These are phyloP conservation scores for Dothistroma septosporum DNA, from an alignment of 2,329 filamentous ascomycete species.

Conservation along the genomic window DNA sequence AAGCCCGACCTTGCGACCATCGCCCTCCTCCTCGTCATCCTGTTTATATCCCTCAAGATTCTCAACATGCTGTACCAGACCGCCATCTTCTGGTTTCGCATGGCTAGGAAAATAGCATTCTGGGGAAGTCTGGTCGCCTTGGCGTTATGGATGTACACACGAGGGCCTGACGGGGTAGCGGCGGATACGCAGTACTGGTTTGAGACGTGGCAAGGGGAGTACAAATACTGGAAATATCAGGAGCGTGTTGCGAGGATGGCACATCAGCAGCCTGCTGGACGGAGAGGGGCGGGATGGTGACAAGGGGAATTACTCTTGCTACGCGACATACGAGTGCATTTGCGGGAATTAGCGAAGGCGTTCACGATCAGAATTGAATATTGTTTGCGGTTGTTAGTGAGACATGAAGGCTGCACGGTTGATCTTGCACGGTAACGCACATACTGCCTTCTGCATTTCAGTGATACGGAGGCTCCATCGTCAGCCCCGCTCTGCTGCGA, in stretches of 20 bases:
- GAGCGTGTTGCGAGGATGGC: conserved; percentile 26
- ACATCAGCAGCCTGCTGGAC: conserved; percentile 20
- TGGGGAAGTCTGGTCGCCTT: conserved; percentile 58
- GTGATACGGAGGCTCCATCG: conserved; percentile 1
- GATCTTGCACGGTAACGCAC: not conserved
- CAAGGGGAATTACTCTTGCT: conserved; percentile 4
- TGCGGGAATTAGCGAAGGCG: conserved; percentile 2
- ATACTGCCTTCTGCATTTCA: not conserved
- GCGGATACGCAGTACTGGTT: conserved; percentile 51
- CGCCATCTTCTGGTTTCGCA: conserved; percentile 70
- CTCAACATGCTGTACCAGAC: conserved; percentile 66
- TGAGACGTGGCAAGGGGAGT: conserved; percentile 38
- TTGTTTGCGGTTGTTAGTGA: not conserved
- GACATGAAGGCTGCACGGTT: not conserved
- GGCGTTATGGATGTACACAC: conserved; percentile 54
- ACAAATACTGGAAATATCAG: conserved; percentile 36
- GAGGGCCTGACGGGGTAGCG: conserved; percentile 62
- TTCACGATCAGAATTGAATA: not conserved
- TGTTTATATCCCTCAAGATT: conserved; percentile 63
- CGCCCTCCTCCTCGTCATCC: conserved; percentile 53
- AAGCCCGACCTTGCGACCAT: conserved; percentile 50
- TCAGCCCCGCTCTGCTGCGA: not conserved
- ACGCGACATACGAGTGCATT: not conserved
- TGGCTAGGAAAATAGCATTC: conserved; percentile 60
- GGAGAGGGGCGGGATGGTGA: conserved; percentile 34